Evolutionary conservation across 768 basidiomycete species (phyloP).

Genomic region (Podaxis pistillaris): DNA sequence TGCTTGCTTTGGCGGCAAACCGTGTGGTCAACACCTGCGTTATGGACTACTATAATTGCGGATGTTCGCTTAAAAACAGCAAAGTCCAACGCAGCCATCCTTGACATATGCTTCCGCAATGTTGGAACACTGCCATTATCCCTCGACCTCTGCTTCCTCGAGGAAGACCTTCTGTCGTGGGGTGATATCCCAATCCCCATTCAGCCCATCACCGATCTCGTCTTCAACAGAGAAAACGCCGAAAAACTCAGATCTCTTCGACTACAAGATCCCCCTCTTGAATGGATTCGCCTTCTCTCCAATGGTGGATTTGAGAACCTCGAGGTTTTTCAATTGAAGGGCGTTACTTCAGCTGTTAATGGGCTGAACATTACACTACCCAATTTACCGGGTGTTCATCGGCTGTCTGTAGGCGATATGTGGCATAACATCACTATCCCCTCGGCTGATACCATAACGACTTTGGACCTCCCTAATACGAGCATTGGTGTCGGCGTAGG

Average conservation of each 20-base stretch:
- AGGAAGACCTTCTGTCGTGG: not conserved
- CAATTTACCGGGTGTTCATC: not conserved
- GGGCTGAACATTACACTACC: not conserved
- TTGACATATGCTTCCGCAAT: not conserved
- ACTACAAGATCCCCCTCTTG: not conserved
- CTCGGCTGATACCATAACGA: not conserved
- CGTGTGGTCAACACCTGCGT: constrained; percentile 1
- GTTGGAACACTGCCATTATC: not conserved
- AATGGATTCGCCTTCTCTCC: not conserved
- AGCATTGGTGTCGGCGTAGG: not conserved
- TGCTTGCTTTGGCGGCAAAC: constrained; percentile 5
- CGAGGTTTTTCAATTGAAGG: not conserved
- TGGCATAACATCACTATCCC: not conserved
- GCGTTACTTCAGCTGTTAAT: not conserved
- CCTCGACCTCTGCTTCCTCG: not conserved
- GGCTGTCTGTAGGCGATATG: not conserved
- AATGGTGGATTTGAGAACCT: not conserved
- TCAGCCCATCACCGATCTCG: not conserved
- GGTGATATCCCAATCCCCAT: not conserved
- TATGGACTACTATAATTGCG: not conserved
- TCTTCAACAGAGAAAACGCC: not conserved
- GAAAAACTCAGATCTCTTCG: not conserved
- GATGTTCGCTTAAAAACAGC: not conserved
- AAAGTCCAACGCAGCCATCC: not conserved
- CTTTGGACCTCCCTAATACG: not conserved